phyloP scores from a whole-genome alignment of 441 rosid genomes.

The Capsella rubella region DNA sequence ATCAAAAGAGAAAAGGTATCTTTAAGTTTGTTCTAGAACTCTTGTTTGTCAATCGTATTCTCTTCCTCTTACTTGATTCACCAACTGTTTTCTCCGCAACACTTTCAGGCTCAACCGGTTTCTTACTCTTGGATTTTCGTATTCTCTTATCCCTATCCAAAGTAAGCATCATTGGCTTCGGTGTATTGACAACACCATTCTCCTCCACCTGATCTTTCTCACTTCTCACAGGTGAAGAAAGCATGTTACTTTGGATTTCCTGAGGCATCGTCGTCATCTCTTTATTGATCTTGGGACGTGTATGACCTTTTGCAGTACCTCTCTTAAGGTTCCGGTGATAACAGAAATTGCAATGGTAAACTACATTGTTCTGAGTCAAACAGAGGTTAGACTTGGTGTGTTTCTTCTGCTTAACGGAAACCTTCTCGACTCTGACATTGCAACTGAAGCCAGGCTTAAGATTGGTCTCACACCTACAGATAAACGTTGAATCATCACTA shows the following conservation, averaged over 20 bases:
- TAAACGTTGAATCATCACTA: background rate
- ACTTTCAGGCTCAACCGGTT: slow-evolving; percentile 13
- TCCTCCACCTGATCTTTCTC: slow-evolving; percentile 34
- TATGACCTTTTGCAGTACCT: slow-evolving; percentile 62
- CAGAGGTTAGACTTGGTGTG: slow-evolving; percentile 22
- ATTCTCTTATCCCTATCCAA: slow-evolving; percentile 40
- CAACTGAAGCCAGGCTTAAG: slow-evolving; percentile 85
- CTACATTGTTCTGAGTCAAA: slow-evolving; percentile 61
- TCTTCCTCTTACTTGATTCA: slow-evolving; percentile 55
- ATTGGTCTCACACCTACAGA: slow-evolving; percentile 71
- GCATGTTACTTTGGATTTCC: background rate
- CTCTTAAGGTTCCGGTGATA: slow-evolving; percentile 64
- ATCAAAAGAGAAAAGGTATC: slow-evolving; percentile 54
- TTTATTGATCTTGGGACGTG: slow-evolving; percentile 38
- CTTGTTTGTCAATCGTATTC: slow-evolving; percentile 57
- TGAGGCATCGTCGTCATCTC: slow-evolving; percentile 16
- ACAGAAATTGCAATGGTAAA: slow-evolving; percentile 69
- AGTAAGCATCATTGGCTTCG: slow-evolving; percentile 44
- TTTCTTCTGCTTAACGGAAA: slow-evolving; percentile 42
- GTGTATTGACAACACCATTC: slow-evolving; percentile 20
- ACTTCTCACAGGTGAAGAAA: slow-evolving; percentile 38
- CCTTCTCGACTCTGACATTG: slow-evolving; percentile 72
- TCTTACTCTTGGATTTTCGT: slow-evolving; percentile 40
- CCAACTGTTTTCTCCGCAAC: slow-evolving; percentile 41
- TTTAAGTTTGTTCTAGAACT: slow-evolving; percentile 38